Conservation (phyloP, 139 green algal species). For the Tetraselmis striata region DNA sequence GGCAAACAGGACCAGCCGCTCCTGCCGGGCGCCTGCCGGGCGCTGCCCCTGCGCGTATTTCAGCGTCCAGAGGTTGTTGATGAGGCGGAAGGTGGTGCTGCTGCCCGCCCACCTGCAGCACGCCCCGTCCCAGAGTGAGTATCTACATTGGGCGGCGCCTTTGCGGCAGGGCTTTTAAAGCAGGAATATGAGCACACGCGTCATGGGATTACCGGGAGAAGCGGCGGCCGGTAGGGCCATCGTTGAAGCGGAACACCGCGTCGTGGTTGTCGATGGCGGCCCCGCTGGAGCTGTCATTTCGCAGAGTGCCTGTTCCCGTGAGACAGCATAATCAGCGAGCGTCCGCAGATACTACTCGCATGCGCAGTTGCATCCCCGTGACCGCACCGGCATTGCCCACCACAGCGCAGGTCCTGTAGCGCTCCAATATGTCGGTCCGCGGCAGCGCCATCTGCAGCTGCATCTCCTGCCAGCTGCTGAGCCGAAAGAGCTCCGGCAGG, state of each 20-base stretch:
- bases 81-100: background rate
- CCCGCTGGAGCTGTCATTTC: background rate
- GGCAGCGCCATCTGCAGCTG: background rate
- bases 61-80: background rate
- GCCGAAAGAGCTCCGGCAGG: background rate
- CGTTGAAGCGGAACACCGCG: background rate
- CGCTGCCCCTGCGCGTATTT: background rate
- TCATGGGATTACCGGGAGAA: no score
- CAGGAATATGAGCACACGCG: no score
- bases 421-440: background rate
- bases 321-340: no score
- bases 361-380: no score
- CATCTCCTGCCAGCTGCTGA: background rate
- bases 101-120: background rate
- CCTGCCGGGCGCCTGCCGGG: background rate
- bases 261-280: background rate
- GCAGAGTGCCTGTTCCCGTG: background rate
- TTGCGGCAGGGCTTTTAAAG: no score
- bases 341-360: no score
- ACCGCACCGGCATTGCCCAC: background rate
- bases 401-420: background rate
- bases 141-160: no score
- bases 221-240: background rate
- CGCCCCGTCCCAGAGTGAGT: background rate
- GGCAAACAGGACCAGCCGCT: background rate